These are phyloP conservation scores for Tagetes erecta DNA, from an alignment of 129 eudicot species.

Conservation along the genomic window DNA sequence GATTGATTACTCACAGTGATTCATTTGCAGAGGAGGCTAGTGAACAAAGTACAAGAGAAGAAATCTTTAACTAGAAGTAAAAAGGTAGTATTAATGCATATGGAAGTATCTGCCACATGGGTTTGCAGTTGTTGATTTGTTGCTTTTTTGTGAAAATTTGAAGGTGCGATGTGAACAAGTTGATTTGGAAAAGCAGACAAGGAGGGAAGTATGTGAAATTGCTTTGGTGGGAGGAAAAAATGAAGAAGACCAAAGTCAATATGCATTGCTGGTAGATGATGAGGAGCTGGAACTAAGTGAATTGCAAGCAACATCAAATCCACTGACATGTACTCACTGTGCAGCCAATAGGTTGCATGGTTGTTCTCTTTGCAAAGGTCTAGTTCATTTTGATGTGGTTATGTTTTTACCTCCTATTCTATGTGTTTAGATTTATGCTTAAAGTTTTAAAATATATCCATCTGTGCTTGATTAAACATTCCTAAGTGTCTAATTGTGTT, in stretches of 20 bases:
- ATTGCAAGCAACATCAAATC: slow-evolving; percentile 72
- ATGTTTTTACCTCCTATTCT: background rate
- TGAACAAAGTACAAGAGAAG: slow-evolving; percentile 51
- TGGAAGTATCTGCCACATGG: background rate
- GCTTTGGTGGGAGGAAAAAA: slow-evolving; percentile 50
- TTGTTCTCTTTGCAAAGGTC: slow-evolving; percentile 96
- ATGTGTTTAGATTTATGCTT: slow-evolving; percentile 6
- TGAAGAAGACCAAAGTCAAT: slow-evolving; percentile 44
- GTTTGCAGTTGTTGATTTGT: slow-evolving; percentile 14
- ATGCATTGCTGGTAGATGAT: slow-evolving; percentile 61
- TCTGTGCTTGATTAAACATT: background rate
- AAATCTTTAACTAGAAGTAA: slow-evolving; percentile 48
- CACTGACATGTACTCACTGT: slow-evolving; percentile 63
- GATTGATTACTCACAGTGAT: slow-evolving; percentile 21
- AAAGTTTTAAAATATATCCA: slow-evolving; percentile 4
- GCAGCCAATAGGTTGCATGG: slow-evolving; percentile 58
- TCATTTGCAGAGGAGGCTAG: slow-evolving; percentile 56
- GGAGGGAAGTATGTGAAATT: slow-evolving; percentile 63
- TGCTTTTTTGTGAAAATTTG: slow-evolving; percentile 19
- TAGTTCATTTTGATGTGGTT: slow-evolving; percentile 10
- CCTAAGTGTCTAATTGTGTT: slow-evolving; percentile 4
- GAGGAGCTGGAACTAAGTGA: slow-evolving; percentile 90
- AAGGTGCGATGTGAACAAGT: slow-evolving; percentile 54
- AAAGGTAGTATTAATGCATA: slow-evolving; percentile 41
- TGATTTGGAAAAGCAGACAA: slow-evolving; percentile 43